Evolutionary conservation across 2,329 filamentous ascomycete species (phyloP).

Genomic region (Alternaria novae-zelandiae): DNA sequence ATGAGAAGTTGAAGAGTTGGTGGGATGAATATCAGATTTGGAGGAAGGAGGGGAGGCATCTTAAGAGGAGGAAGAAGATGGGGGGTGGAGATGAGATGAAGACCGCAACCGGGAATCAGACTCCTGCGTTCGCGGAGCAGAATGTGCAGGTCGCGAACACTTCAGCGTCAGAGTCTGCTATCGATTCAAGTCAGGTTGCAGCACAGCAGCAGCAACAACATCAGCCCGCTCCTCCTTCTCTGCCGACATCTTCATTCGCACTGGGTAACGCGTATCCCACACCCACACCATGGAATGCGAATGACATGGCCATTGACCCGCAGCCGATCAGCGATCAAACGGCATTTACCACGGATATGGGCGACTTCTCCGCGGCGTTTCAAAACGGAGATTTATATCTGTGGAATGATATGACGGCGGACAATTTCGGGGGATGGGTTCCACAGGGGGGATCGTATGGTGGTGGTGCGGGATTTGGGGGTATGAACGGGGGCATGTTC

Average conservation of each 20-base stretch:
- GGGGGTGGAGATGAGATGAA: not conserved
- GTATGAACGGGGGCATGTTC: constrained; percentile 25
- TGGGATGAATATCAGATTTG: constrained; percentile 39
- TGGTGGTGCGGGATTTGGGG: constrained; percentile 33
- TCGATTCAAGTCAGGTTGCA: not conserved
- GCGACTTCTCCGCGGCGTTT: constrained; percentile 43
- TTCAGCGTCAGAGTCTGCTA: not conserved
- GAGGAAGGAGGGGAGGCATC: constrained; percentile 32
- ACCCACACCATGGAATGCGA: constrained; percentile 6
- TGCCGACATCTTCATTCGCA: constrained; percentile 12
- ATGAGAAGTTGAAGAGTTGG: constrained; percentile 41
- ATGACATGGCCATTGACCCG: constrained; percentile 7
- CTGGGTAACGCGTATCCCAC: constrained; percentile 17
- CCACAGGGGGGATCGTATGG: constrained; percentile 35
- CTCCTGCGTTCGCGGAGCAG: constrained; percentile 8
- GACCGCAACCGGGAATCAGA: constrained; percentile 5
- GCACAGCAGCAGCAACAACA: not conserved
- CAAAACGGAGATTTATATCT: constrained; percentile 47
- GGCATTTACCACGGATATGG: constrained; percentile 33
- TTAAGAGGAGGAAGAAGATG: constrained; percentile 31
- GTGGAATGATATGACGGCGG: constrained; percentile 43
- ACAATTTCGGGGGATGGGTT: constrained; percentile 43
- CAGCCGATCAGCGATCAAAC: constrained; percentile 17
- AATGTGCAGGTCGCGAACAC: not conserved
- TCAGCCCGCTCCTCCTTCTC: not conserved